Evolutionary conservation across 2,329 filamentous ascomycete species (phyloP).

Genomic region (Didymella exigua): DNA sequence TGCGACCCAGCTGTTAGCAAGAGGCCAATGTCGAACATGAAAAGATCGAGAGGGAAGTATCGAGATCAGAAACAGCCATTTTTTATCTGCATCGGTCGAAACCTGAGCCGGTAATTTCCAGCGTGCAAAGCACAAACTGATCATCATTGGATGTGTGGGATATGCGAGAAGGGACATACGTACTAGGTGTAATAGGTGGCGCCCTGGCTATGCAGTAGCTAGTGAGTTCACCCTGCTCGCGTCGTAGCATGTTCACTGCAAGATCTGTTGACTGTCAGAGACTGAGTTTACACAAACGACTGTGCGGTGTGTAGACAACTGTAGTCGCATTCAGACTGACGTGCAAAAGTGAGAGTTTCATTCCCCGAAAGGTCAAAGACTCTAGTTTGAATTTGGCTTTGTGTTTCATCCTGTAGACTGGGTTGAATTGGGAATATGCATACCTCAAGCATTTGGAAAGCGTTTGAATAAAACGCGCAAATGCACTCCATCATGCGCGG

Average conservation of each 20-base stretch:
- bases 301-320: background rate
- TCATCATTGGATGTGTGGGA: conserved; percentile 42
- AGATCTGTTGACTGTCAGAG: conserved; percentile 24
- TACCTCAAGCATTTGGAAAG: conserved; percentile 15
- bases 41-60: conserved; percentile 3
- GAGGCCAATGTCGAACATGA: background rate
- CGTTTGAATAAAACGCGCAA: too few relatives aligned
- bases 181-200: background rate
- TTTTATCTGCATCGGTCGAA: conserved; percentile 48
- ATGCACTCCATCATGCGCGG: background rate
- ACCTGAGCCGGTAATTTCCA: conserved; percentile 55
- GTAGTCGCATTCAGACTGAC: conserved; percentile 50
- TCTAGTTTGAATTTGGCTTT: conserved; percentile 53
- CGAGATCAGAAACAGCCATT: conserved; percentile 51
- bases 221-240: background rate
- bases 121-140: conserved; percentile 50
- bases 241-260: background rate
- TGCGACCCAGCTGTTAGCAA: conserved; percentile 22
- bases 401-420: conserved; percentile 48
- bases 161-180: background rate
- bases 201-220: background rate
- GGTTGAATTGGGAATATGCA: conserved; percentile 12
- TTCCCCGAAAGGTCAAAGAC: conserved; percentile 53
- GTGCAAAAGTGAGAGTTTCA: conserved; percentile 52
- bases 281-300: background rate